These are phyloP conservation scores for Volvox reticuliferus DNA, from an alignment of 139 green algal genomes.

Conservation along the genomic window DNA sequence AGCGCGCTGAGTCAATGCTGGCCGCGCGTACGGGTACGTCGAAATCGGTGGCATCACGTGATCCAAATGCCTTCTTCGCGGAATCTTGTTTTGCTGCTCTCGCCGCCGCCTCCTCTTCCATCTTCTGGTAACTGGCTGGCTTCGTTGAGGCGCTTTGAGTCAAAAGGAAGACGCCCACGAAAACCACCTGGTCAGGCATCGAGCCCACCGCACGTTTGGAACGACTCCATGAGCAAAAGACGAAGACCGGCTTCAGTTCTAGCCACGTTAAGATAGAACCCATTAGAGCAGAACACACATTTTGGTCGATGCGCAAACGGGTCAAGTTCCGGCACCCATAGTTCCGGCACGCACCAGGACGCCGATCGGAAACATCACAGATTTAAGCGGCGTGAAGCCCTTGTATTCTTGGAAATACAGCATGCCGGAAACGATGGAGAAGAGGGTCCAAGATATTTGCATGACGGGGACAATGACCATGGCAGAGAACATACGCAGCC, in stretches of 20 bases:
- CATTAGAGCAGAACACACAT: too few species aligned
- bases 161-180: conserved; percentile 74
- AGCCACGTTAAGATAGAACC: neutral
- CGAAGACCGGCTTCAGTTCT: neutral
- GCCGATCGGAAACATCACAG: conserved; percentile 83
- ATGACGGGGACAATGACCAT: conserved; percentile 91
- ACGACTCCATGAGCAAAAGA: too few species aligned
- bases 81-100: conserved; percentile 30
- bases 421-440: conserved; percentile 83
- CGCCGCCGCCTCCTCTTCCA: conserved; percentile 28
- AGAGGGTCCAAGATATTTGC: conserved; percentile 91
- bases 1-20: conserved; percentile 16
- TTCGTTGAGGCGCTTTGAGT: conserved; percentile 51
- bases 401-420: conserved; percentile 90
- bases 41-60: neutral
- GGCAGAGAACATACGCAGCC: conserved; percentile 84
- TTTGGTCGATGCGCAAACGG: too few species aligned
- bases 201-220: neutral
- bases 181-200: conserved; percentile 64
- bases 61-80: conserved; percentile 13
- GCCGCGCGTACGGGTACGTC: neutral
- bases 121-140: conserved; percentile 10
- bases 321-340: neutral
- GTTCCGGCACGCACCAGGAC: conserved; percentile 63
- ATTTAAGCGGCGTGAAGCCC: conserved; percentile 65